Evolutionary conservation across 768 basidiomycete genomes (phyloP), one percentile per base, ranked within the genome.

Genomic region (Amanita rubescens): DNA sequence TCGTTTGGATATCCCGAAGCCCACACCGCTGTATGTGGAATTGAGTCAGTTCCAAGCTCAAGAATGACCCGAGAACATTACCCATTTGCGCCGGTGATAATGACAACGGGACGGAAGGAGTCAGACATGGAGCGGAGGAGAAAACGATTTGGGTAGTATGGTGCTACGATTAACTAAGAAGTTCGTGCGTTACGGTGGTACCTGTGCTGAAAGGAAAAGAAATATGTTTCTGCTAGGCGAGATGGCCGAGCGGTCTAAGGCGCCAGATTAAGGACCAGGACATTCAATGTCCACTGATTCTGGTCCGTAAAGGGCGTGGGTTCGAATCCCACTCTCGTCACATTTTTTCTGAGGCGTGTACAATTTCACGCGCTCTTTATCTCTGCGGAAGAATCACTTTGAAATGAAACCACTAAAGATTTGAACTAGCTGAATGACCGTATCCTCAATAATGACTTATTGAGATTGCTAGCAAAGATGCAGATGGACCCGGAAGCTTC

Each of bases 401-500:
- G n/a, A 20, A 10, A 37, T 4, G 5, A 55, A n/a, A 30, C 14
- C 30, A 55, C 39, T 56, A 41, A 38, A 19, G 5, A 27, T 1
- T 55, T 96, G 17, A 5, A 27, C 2, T 57, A 96, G 93, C 76
- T 99, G 48, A 87, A 74, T 47, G 94, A 96, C 58, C 86, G 95
- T 2, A 81, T 97, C 35, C 76, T 98, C 34, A 99, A 99, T 69
- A 99, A 98, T 61, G 96, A 99, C 56, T 82, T 99, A 17, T 80
- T 99, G 10, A 86, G 95, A 2, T 79, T 90, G 57, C 79, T 99
- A 20, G 95, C 95, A 2, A 91, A 90, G 62, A 86, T 90, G 70
- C 96, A 99, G 70, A 82, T 78, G 32, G 96, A 98, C 63, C 75
- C 85, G 1, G 96, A 99, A 69, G 81, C 94, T 3, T 94, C 94